phyloP scores from a whole-genome alignment of 2,329 filamentous ascomycete species.

The Helotiales sp. region DNA sequence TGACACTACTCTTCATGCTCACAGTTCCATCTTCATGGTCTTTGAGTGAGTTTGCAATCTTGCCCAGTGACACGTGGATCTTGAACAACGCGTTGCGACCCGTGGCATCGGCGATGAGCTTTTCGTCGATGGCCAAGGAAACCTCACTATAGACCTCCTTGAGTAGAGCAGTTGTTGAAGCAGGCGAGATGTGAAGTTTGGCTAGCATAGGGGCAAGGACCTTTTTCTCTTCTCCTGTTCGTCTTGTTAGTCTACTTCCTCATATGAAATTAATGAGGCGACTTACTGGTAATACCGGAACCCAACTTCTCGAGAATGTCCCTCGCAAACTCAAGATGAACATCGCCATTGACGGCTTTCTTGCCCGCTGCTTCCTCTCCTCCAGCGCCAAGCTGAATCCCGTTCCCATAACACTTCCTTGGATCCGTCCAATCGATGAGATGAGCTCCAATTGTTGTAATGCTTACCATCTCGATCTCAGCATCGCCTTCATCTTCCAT shows the following conservation, averaged over 20 bases:
- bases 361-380: constrained; percentile 53
- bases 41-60: constrained; percentile 61
- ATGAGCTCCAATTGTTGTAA: constrained; percentile 76
- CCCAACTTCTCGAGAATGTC: constrained; percentile 76
- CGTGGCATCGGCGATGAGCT: constrained; percentile 58
- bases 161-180: constrained; percentile 59
- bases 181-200: constrained; percentile 77
- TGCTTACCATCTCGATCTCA: constrained; percentile 75
- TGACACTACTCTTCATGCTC: constrained; percentile 28
- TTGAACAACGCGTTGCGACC: constrained; percentile 67
- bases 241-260: constrained; percentile 31
- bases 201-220: constrained; percentile 73
- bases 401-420: constrained; percentile 66
- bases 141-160: constrained; percentile 58
- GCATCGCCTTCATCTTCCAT: constrained; percentile 75
- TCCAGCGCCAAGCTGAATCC: constrained; percentile 40
- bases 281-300: constrained; percentile 65
- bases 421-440: constrained; percentile 96
- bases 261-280: neutral
- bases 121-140: constrained; percentile 62
- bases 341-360: constrained; percentile 69
- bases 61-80: constrained; percentile 65
- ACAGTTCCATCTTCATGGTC: constrained; percentile 13
- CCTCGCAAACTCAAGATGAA: constrained; percentile 76
- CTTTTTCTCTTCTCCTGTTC: constrained; percentile 81